Evolutionary conservation across 345 rosid species (phyloP), one percentile per base, ranked within the genome.

Genomic region (Eucalyptus viminalis): DNA sequence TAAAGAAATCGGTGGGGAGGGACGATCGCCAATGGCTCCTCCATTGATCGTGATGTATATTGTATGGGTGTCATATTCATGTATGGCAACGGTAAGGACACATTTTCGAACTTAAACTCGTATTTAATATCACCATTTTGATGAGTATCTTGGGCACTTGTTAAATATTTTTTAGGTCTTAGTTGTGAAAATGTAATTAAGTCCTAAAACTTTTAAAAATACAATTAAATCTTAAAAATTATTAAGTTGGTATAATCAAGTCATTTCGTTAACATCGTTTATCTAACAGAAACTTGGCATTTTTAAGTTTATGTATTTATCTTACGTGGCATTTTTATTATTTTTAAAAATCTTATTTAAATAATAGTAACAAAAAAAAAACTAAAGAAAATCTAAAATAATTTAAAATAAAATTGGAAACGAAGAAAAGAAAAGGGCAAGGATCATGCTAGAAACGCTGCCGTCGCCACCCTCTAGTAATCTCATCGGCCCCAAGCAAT

Each of bases 221-320:
- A 0, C 0, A 53, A 53, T 53, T 8, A 53, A 19, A 19, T 53
- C 0, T 1, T 19, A 53, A 53, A 53, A 53, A 3, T 19, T 53
- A 19, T 53, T 2, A 53, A 53, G 5, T 53, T 8, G 2, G 11
- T 53, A 4, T 0, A 53, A 53, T 53, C 2, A 2, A 53, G 2
- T 19, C 0, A n/a, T 0, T 53, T 8, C 1, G 0, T 53, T 53
- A 53, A 19, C 4, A 53, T 53, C 2, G 1, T 53, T 53, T 53
- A 3, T 53, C 1, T 53, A 19, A 19, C 0, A 7, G 0, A 53
- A 24, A 53, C 24, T 19, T 19, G 56, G 10, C 2, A 53, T 53
- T 53, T 53, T 53, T 0, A 53, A 53, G 2, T 53, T 53, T 0
- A 8, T 53, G 17, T 7, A 53, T 53, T 53, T 53, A 8, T 53